Evolutionary conservation across 306 rosid species (phyloP), one percentile per base, ranked within the genome.

Genomic region (Acacia confusa): DNA sequence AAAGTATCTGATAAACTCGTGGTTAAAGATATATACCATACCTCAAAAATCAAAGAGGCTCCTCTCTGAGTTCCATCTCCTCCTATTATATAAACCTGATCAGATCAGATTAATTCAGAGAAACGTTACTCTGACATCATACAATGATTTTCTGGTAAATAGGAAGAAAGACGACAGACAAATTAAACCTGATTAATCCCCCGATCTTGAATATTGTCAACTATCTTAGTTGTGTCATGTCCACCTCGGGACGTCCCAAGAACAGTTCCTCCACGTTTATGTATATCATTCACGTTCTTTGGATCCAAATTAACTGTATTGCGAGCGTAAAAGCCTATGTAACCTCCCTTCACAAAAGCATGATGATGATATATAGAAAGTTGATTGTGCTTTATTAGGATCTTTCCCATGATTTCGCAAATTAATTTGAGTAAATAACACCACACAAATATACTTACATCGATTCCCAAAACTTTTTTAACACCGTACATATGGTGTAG

Each of bases 31-130:
- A 72, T 47, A 47, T 47, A 47, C 40, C 40, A 82, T 86, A 95
- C 99, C 99, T 95, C 99, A 52, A 81, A 93, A 83, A 95, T 95
- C 13, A 83, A 91, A 80, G 99, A 87, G 38, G 99, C 99, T 15
- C 99, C 99, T 77, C 72, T 95, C 75, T 93, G 98, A 70, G 99
- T 95, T 88, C 99, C 99, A 79, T 95, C 98, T 90, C 99, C 99
- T 85, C 99, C 99, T 84, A 95, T 90, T 22, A 95, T 95, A 80
- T 93, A 95, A 89, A 95, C 99, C 99, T 95, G 92, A 57, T 66
- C 52, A 47, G 92, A 57, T 66, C 52, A 47, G 17, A 82, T 78
- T 58, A 58, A 32, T 65, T 15, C 22, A 73, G 30, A 77, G 13
- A 72, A 50, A 84, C 64, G 57, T 78, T 2, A 52, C 58, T 78